Percentiles rank a stretch among this genome's conserved stretches.
Evolutionary conservation across 2,329 filamentous ascomycete species (phyloP).

Genomic region (Xylariaceae sp.): DNA sequence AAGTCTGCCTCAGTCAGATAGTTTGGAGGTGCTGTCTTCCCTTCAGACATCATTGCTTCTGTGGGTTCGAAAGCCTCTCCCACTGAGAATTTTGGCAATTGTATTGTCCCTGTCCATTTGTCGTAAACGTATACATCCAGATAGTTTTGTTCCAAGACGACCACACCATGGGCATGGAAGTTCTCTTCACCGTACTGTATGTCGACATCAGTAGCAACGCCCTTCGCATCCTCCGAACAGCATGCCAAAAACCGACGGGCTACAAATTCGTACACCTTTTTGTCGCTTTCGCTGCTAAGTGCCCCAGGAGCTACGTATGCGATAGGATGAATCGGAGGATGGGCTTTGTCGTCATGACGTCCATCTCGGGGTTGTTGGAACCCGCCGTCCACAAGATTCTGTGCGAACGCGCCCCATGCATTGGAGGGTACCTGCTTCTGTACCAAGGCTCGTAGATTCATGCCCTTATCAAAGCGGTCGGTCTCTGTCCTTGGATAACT

Average conservation of each 20-base stretch:
- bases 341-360: conserved; percentile 89
- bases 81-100: conserved; percentile 72
- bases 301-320: conserved; percentile 70
- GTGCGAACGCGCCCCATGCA: conserved; percentile 78
- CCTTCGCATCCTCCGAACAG: conserved; percentile 90
- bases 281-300: conserved; percentile 58
- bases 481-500: conserved; percentile 98
- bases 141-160: conserved; percentile 85
- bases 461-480: conserved; percentile 87
- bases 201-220: conserved; percentile 79
- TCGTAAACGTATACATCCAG: conserved; percentile 95
- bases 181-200: conserved; percentile 77
- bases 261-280: conserved; percentile 86
- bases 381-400: conserved; percentile 65
- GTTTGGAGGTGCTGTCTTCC: conserved; percentile 78
- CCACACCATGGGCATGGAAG: conserved; percentile 78
- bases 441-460: conserved; percentile 75
- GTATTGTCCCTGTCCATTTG: conserved; percentile 85
- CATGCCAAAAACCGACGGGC: conserved; percentile 89
- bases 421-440: conserved; percentile 77
- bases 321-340: conserved; percentile 94
- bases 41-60: conserved; percentile 84
- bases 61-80: conserved; percentile 84
- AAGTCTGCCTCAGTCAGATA: conserved; percentile 95
- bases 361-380: conserved; percentile 82